Conservation (phyloP, 1,139 yeast species). For the Hemisphaericaspora lyxosophila region DNA sequence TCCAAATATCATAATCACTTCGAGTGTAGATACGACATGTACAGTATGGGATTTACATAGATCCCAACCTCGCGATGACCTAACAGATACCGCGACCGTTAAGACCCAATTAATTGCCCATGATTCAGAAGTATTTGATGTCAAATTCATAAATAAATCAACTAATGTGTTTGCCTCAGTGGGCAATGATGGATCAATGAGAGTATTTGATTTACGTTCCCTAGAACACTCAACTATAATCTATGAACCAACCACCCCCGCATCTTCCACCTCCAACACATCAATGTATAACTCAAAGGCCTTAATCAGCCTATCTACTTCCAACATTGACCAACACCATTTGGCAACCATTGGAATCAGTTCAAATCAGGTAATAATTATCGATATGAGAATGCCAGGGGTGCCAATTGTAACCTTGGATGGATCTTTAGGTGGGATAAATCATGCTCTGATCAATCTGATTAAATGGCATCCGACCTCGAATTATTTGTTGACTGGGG, state of each 20-base stretch:
- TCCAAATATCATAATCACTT: constrained; percentile 71
- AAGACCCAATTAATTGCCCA: constrained; percentile 95
- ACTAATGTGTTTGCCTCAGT: constrained; percentile 86
- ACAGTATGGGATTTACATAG: constrained; percentile 86
- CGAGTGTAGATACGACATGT: constrained; percentile 94
- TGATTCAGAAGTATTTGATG: constrained; percentile 93
- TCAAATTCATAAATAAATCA: constrained; percentile 73
- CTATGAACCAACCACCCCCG: constrained; percentile 55
- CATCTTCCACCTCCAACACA: constrained; percentile 10
- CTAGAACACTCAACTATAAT: constrained; percentile 93
- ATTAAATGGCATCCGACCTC: constrained; percentile 83
- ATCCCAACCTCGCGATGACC: constrained; percentile 19
- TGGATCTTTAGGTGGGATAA: constrained; percentile 56
- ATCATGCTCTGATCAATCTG: constrained; percentile 61
- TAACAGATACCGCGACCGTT: constrained; percentile 61
- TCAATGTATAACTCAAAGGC: constrained; percentile 49
- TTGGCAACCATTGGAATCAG: constrained; percentile 76
- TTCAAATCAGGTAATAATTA: constrained; percentile 62
- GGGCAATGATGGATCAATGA: constrained; percentile 92
- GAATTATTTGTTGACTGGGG: constrained; percentile 68
- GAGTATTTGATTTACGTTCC: constrained; percentile 86
- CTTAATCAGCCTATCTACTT: constrained; percentile 70
- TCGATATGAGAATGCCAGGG: constrained; percentile 90
- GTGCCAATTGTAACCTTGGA: constrained; percentile 67
- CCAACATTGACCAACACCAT: constrained; percentile 77